These are phyloP conservation scores for Davidsoniella virescens DNA, from an alignment of 2,329 filamentous ascomycete genomes.

Conservation along the genomic window DNA sequence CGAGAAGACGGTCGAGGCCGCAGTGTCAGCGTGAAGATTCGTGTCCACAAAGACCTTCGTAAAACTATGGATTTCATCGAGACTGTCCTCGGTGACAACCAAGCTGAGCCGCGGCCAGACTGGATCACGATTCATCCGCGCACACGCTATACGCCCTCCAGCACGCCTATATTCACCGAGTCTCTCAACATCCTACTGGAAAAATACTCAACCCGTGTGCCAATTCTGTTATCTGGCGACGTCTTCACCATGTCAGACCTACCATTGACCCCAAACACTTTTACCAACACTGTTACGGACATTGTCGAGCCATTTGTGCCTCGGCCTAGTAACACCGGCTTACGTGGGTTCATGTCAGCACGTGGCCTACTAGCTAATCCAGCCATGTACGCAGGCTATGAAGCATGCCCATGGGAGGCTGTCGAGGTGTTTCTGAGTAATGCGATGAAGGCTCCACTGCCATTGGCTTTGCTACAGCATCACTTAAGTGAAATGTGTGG, in stretches of 20 bases:
- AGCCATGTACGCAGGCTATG: constrained; percentile 42
- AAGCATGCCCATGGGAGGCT: constrained; percentile 43
- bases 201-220: constrained; percentile 37
- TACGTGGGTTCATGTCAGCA: constrained; percentile 53
- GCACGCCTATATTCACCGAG: constrained; percentile 42
- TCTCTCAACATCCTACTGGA: constrained; percentile 40
- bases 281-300: constrained; percentile 18
- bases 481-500: constrained; percentile 52
- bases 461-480: constrained; percentile 46
- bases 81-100: constrained; percentile 39
- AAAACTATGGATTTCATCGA: constrained; percentile 46
- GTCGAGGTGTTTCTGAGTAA: constrained; percentile 47
- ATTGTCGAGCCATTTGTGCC: constrained; percentile 16
- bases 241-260: constrained; percentile 41
- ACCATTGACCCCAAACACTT: constrained; percentile 19
- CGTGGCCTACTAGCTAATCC: constrained; percentile 52
- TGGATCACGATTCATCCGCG: constrained; percentile 57
- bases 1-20: constrained; percentile 29
- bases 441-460: constrained; percentile 39
- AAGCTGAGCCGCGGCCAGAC: constrained; percentile 36
- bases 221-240: constrained; percentile 53
- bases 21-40: constrained; percentile 54
- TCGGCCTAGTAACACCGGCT: constrained; percentile 28
- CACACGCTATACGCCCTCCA: constrained; percentile 43
- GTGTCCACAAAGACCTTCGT: constrained; percentile 47